Evolutionary conservation across 2,329 filamentous ascomycete genomes (phyloP).

Genomic region (Ceratocystis cacaofunesta): DNA sequence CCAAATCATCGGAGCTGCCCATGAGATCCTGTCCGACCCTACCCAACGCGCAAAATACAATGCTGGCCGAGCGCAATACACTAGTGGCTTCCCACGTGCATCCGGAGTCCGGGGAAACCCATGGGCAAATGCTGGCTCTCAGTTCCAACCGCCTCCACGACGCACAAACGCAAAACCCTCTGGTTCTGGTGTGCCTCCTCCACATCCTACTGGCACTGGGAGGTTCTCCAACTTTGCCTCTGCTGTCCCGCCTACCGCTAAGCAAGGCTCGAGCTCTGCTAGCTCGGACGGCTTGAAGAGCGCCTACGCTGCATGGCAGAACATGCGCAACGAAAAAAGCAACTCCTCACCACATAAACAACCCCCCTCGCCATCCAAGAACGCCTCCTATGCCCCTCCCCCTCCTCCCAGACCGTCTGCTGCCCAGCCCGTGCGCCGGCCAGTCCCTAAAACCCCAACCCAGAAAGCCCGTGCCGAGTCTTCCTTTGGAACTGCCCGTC

Average conservation of each 20-base stretch:
- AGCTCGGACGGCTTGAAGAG: slow-evolving; percentile 28
- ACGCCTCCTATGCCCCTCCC: slow-evolving; percentile 21
- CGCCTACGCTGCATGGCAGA: slow-evolving; percentile 30
- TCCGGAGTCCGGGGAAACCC: slow-evolving; percentile 45
- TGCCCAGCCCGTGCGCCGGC: slow-evolving; percentile 24
- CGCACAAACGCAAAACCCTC: slow-evolving; percentile 22
- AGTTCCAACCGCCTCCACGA: slow-evolving; percentile 37
- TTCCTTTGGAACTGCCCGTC: slow-evolving; percentile 33
- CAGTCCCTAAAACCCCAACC: slow-evolving; percentile 35
- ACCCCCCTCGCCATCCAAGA: slow-evolving; percentile 17
- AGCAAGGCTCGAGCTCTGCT: slow-evolving; percentile 24
- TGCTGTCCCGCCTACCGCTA: slow-evolving; percentile 30
- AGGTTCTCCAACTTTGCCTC: slow-evolving; percentile 26
- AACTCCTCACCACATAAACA: slow-evolving; percentile 13
- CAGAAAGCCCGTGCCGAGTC: slow-evolving; percentile 40
- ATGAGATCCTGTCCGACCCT: slow-evolving; percentile 52
- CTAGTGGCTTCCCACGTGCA: slow-evolving; percentile 30
- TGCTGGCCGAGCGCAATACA: slow-evolving; percentile 23
- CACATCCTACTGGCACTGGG: slow-evolving; percentile 18
- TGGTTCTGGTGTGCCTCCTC: neutral
- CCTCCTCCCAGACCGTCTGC: slow-evolving; percentile 23
- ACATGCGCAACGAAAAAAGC: slow-evolving; percentile 24
- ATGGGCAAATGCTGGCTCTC: slow-evolving; percentile 35
- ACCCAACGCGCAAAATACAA: slow-evolving; percentile 39
- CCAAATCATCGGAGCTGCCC: slow-evolving; percentile 70